These are phyloP conservation scores for Carex kokanica DNA, from an alignment of 176 grass and related monocot genomes.

Conservation along the genomic window DNA sequence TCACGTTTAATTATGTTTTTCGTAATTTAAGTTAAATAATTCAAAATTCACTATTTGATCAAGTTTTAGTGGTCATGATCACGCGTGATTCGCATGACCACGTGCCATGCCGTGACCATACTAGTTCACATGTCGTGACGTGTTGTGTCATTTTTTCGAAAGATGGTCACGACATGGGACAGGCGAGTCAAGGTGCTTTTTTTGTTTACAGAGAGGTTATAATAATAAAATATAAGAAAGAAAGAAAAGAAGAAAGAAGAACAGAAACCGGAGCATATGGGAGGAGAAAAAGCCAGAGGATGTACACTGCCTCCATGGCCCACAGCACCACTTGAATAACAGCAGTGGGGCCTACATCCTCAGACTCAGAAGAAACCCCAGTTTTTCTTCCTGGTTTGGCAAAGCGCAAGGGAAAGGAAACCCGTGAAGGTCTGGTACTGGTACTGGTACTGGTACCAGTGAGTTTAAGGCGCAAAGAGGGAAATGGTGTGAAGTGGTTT, in stretches of 20 bases:
- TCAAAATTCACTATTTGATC: too few relatives aligned
- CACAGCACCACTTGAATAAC: constrained; percentile 47
- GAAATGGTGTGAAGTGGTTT: background rate
- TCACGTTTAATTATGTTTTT: too few relatives aligned
- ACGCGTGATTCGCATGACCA: too few relatives aligned
- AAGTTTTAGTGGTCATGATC: too few relatives aligned
- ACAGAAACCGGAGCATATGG: constrained; percentile 71
- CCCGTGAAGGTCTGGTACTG: background rate
- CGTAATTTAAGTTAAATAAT: too few relatives aligned
- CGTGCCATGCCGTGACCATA: too few relatives aligned
- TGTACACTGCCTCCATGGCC: constrained; percentile 68
- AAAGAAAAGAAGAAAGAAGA: background rate
- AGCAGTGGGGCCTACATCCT: constrained; percentile 26
- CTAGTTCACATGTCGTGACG: too few relatives aligned
- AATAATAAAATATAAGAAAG: background rate
- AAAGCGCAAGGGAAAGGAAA: background rate
- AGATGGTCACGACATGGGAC: too few relatives aligned
- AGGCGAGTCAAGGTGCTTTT: too few relatives aligned
- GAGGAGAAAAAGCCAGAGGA: constrained; percentile 85
- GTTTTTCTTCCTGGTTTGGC: background rate
- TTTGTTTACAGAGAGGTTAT: too few relatives aligned
- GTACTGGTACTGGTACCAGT: background rate
- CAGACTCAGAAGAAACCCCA: background rate
- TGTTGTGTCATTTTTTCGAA: too few relatives aligned
- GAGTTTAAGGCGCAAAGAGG: background rate